Percentiles rank a stretch among this genome's conserved stretches.
Conservation (phyloP, 2,329 filamentous ascomycete genomes). For the Talaromyces funiculosus region DNA sequence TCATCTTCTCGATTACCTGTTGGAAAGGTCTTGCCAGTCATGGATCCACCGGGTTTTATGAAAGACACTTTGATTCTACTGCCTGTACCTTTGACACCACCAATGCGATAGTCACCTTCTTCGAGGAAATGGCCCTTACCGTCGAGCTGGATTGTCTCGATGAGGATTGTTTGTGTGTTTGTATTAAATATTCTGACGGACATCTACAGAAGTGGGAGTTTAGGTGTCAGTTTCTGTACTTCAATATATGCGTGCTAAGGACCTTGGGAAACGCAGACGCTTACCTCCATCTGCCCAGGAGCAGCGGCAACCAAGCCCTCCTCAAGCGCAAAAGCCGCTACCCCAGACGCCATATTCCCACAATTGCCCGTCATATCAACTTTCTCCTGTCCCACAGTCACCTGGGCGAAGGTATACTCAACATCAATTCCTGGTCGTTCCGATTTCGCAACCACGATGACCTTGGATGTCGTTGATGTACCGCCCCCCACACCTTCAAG, state of each 20-base stretch:
- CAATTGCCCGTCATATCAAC: constrained; percentile 64
- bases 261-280: background rate
- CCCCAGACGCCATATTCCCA: constrained; percentile 61
- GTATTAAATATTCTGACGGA: constrained; percentile 60
- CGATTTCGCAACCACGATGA: constrained; percentile 56
- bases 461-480: constrained; percentile 61
- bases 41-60: constrained; percentile 54
- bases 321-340: constrained; percentile 60
- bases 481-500: constrained; percentile 64
- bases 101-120: constrained; percentile 53
- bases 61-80: constrained; percentile 55
- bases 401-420: constrained; percentile 63
- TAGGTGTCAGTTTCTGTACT: background rate
- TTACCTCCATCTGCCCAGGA: constrained; percentile 21
- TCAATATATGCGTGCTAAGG: background rate
- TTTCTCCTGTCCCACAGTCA: constrained; percentile 54
- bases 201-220: constrained; percentile 25
- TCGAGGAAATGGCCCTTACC: constrained; percentile 37
- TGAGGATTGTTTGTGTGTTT: constrained; percentile 58
- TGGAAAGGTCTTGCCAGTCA: constrained; percentile 55
- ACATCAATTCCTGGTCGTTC: constrained; percentile 48
- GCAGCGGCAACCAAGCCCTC: constrained; percentile 40
- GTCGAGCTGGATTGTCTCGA: constrained; percentile 50
- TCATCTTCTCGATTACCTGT: constrained; percentile 43
- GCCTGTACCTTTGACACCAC: constrained; percentile 53